Conservation (phyloP, 2,329 filamentous ascomycete genomes). For the Coniella lustricola region DNA sequence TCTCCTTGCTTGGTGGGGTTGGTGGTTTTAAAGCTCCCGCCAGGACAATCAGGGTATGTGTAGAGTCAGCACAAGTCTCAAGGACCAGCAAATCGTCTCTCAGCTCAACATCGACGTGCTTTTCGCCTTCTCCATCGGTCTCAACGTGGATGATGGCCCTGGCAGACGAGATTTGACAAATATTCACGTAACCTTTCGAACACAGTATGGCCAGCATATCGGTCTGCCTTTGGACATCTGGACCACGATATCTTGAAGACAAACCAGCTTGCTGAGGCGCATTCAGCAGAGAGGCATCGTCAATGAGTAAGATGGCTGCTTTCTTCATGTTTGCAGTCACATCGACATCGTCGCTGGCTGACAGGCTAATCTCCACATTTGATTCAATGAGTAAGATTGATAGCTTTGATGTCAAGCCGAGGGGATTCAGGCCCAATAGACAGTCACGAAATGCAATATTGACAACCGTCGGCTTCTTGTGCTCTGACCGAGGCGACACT, state of each 20-base stretch:
- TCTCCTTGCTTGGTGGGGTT: conserved; percentile 70
- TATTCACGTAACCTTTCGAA: conserved; percentile 70
- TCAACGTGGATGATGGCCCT: conserved; percentile 58
- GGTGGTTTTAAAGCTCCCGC: conserved; percentile 78
- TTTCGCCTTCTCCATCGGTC: conserved; percentile 50
- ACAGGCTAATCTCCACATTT: conserved; percentile 60
- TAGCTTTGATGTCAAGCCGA: conserved; percentile 67
- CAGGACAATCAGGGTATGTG: conserved; percentile 78
- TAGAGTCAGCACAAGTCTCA: conserved; percentile 95
- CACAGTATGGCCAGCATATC: conserved; percentile 51
- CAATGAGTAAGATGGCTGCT: conserved; percentile 74
- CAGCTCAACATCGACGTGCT: conserved; percentile 71
- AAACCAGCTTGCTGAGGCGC: conserved; percentile 32
- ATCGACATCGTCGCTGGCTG: conserved; percentile 56
- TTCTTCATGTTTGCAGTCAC: conserved; percentile 66
- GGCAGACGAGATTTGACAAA: conserved; percentile 82
- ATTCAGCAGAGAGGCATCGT: conserved; percentile 53
- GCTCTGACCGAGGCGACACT: conserved; percentile 22
- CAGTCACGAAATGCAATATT: conserved; percentile 77
- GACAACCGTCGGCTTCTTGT: conserved; percentile 54
- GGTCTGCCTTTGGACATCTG: conserved; percentile 30
- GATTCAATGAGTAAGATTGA: conserved; percentile 74
- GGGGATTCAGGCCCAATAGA: conserved; percentile 76
- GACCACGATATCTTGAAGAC: conserved; percentile 27
- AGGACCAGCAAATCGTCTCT: conserved; percentile 81